Base-by-base conservation (phyloP, 148 eudicot species). In the Rheum nobile region DNA sequence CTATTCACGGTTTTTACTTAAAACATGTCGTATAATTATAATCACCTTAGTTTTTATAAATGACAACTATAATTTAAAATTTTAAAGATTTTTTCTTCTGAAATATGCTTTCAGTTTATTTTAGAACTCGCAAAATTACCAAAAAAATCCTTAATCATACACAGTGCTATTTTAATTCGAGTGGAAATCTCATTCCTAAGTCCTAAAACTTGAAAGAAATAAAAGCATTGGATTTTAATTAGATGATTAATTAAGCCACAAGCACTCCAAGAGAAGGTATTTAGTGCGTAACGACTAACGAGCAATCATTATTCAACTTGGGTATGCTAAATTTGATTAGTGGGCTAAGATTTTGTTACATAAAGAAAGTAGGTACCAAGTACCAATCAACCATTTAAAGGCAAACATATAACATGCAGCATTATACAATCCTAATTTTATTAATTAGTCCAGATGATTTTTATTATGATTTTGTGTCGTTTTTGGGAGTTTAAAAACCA, bases 401-500 rank as follows among this genome's bases (percentile, higher is more conserved):
- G 17, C 35, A 59, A 59, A 59, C 67, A 28, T 59, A 59, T 59
- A 59, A 59, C 67, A 59, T 59, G 67, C 67, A 59, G 8, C 63
- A 47, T 47, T 47, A 47, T 24, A 46, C 17, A 2, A 19, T 19
- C 5, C n/a, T 48, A n/a, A 16, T 16, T 17, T 48, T 3, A 48
- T 48, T 19, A 48, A 48, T 17, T 48, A 48, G 6, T 48, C 55
- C 55, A 4, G 2, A 48, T 22, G 11, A 54, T 0, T 21, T 54
- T 0, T 22, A 22, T 22, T 1, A 54, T 54, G 29, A 22, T 48
- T 17, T 48, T 8, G 61, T 54, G 11, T 6, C 29, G 22, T 22
- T 52, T 54, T 54, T 21, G 61, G 28, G 2, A 54, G 29, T 54
- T 22, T 43, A 2, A 54, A 54, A 54, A 54, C 61, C 29, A 54